A percentile compares a stretch with the other conserved stretches of the same genome.
Evolutionary conservation across 2,329 filamentous ascomycete species (phyloP).

Genomic region (Colletotrichum sp.): DNA sequence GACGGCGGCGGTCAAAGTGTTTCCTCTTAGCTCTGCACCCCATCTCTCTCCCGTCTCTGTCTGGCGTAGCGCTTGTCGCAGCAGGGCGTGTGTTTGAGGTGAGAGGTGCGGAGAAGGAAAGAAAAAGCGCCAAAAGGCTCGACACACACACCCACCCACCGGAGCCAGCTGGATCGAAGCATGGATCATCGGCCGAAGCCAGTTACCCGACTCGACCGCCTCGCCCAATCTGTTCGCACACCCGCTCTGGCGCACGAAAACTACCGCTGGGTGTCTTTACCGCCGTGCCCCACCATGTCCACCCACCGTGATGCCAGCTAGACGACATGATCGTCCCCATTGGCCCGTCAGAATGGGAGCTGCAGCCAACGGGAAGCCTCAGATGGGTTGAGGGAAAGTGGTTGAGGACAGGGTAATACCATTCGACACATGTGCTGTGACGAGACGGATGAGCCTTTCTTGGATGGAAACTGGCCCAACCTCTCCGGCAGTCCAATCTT

Average conservation of each 20-base stretch:
- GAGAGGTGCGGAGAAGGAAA: background rate
- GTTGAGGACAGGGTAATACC: slow-evolving; percentile 1
- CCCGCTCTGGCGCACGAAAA: background rate
- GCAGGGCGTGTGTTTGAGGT: slow-evolving; percentile 9
- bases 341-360: background rate
- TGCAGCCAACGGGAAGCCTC: slow-evolving; percentile 11
- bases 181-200: background rate
- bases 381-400: background rate
- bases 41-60: background rate
- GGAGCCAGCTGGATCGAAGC: background rate
- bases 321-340: slow-evolving; percentile 2
- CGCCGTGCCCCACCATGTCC: slow-evolving; percentile 10
- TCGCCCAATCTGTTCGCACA: slow-evolving; percentile 1
- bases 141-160: background rate
- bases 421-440: slow-evolving; percentile 17
- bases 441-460: slow-evolving; percentile 11
- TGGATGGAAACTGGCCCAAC: background rate
- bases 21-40: background rate
- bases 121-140: background rate
- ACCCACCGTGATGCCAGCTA: slow-evolving; percentile 7
- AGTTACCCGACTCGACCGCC: slow-evolving; percentile 4
- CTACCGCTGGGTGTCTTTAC: slow-evolving; percentile 16
- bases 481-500: slow-evolving; percentile 1
- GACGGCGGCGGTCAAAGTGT: slow-evolving; percentile 5
- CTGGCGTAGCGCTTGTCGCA: slow-evolving; percentile 17